These are phyloP conservation scores for Myochromella boudieri DNA, from an alignment of 768 basidiomycete genomes.

Conservation along the genomic window DNA sequence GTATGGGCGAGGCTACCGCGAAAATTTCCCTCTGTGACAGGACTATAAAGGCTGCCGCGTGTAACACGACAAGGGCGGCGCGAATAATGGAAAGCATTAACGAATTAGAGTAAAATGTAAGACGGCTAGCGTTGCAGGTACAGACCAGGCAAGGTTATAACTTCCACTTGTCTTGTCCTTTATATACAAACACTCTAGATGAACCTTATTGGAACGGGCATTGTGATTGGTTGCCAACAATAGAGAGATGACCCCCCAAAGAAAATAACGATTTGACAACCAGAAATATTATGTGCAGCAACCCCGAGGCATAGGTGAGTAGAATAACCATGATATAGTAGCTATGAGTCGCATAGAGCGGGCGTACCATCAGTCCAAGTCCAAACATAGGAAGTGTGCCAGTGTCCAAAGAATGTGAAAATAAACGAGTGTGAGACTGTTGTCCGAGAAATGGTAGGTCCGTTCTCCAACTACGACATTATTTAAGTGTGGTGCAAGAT, in stretches of 20 bases:
- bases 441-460: conserved; percentile 14
- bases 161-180: conserved; percentile 4
- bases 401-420: conserved; percentile 8
- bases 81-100: conserved; percentile 34
- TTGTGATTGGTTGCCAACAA: conserved; percentile 19
- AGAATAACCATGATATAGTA: background rate
- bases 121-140: conserved; percentile 28
- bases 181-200: conserved; percentile 7
- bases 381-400: no score
- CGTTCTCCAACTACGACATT: background rate
- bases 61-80: conserved; percentile 37
- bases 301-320: no score
- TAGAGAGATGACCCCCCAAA: no score
- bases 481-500: conserved; percentile 39
- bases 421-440: background rate
- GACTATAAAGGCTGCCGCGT: conserved; percentile 38
- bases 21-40: conserved; percentile 23
- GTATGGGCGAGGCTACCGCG: conserved; percentile 38
- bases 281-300: no score
- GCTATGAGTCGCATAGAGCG: background rate
- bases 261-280: no score
- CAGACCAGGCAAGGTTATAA: conserved; percentile 1
- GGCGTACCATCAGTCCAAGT: background rate
- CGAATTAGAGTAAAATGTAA: conserved; percentile 19
- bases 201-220: conserved; percentile 20